These are phyloP conservation scores for Aspergillus sclerotiicarbonarius DNA, from an alignment of 495 filamentous ascomycete species.

Conservation along the genomic window DNA sequence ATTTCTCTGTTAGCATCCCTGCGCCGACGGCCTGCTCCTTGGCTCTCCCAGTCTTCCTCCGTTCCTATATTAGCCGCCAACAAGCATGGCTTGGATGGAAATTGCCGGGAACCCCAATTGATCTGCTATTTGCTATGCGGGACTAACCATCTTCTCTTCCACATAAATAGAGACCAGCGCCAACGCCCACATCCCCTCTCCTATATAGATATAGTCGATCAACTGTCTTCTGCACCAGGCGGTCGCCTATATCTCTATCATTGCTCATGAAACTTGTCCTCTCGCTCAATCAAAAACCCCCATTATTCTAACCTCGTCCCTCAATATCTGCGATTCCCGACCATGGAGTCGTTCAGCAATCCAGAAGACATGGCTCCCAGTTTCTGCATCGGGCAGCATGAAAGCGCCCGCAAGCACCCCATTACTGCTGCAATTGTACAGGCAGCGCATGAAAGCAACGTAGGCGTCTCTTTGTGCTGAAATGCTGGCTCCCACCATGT, in stretches of 20 bases:
- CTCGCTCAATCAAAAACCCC: background rate
- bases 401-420: slow-evolving; percentile 58
- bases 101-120: slow-evolving; percentile 13
- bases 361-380: slow-evolving; percentile 56
- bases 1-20: background rate
- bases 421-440: slow-evolving; percentile 63
- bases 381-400: slow-evolving; percentile 85
- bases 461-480: slow-evolving; percentile 24
- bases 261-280: background rate
- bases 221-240: too few species aligned
- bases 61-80: background rate
- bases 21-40: background rate
- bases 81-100: slow-evolving; percentile 3
- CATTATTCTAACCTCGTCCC: slow-evolving; percentile 7
- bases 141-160: slow-evolving; percentile 14
- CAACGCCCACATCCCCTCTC: background rate
- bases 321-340: slow-evolving; percentile 8
- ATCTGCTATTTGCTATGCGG: slow-evolving; percentile 10
- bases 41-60: background rate
- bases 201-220: slow-evolving; percentile 1
- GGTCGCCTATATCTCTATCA: too few species aligned
- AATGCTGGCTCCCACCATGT: background rate
- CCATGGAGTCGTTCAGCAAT: slow-evolving; percentile 44
- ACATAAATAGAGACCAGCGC: slow-evolving; percentile 4
- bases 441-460: slow-evolving; percentile 61